Conservation (phyloP, 2,329 filamentous ascomycete genomes). For the Lasiodiplodia sp. region DNA sequence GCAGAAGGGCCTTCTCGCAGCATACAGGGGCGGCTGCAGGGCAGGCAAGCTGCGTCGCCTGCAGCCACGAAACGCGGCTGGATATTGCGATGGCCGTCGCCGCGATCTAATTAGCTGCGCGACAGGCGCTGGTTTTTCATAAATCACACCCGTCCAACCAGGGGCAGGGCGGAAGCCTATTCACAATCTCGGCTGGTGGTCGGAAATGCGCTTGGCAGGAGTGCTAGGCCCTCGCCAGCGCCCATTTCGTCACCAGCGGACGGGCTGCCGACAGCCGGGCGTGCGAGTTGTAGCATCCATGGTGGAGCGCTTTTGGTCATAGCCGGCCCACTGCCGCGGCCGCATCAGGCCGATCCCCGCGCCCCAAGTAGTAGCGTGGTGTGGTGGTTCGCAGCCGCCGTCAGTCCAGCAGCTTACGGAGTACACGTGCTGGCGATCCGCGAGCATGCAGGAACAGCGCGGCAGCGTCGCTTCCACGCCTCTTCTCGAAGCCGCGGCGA, state of each 20-base stretch:
- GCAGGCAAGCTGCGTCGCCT: slow-evolving; percentile 6
- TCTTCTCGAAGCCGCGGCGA: slow-evolving; percentile 16
- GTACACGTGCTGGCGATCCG: slow-evolving; percentile 20
- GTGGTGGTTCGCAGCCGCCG: slow-evolving; percentile 6
- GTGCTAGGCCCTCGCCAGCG: slow-evolving; percentile 22
- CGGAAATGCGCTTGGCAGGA: slow-evolving; percentile 25
- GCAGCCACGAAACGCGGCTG: slow-evolving; percentile 27
- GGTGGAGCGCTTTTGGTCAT: slow-evolving; percentile 26
- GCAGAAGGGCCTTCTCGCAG: slow-evolving; percentile 25
- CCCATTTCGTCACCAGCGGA: slow-evolving; percentile 21
- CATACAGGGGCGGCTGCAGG: slow-evolving; percentile 18
- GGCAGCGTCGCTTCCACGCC: slow-evolving; percentile 21
- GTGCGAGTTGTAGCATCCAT: slow-evolving; percentile 21
- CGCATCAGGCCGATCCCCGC: slow-evolving; percentile 13
- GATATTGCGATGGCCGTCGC: slow-evolving; percentile 29
- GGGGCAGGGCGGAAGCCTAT: slow-evolving; percentile 19
- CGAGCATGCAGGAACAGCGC: slow-evolving; percentile 28
- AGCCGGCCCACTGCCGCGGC: slow-evolving; percentile 21
- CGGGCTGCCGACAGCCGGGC: slow-evolving; percentile 24
- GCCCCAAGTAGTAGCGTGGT: not conserved
- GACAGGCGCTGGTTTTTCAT: slow-evolving; percentile 17
- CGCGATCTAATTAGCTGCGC: slow-evolving; percentile 23
- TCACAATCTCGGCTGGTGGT: slow-evolving; percentile 25
- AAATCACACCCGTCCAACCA: not conserved
- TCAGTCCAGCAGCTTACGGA: not conserved